Evolutionary conservation across 2,329 filamentous ascomycete genomes (phyloP), one percentile per base, ranked within the genome.

Genomic region (Neonectria sp.): DNA sequence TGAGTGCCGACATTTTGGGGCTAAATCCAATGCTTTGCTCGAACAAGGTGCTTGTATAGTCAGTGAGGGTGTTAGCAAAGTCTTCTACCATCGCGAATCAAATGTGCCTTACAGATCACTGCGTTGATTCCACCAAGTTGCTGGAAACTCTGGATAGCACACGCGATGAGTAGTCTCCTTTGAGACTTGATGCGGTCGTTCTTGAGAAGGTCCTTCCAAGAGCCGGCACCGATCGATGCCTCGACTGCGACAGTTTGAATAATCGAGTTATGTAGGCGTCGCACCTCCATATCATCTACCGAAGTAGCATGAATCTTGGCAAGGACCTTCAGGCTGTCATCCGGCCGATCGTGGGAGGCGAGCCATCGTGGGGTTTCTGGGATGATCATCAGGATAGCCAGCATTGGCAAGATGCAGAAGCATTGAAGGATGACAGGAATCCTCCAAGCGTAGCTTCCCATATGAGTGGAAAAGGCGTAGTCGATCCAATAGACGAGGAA

Each of bases 111-210:
- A 79, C 77, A 86, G 24, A 84, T 85, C 31, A 85, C 81, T 4
- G 83, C 82, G 37, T 86, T 87, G 67, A 85, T 86, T 3, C 86
- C 86, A 6, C 81, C 81, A 2, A 87, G 77, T 35, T 87, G 85
- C 63, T 86, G 85, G 56, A 79, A 75, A 0, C 64, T 64, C 17
- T 80, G 77, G 0, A 80, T 73, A 0, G 68, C 69, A n/a, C 78
- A 80, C 2, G 78, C 76, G 43, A 82, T 71, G 8, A 81, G 48
- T 0, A 82, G 70, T 6, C 80, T 58, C n/a, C 59, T 71, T 27
- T 72, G 75, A 9, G 76, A 78, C 62, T 79, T 76, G 64, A 81
- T 78, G n/a, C 70, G 64, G 24, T 81, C 79, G 2, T 76, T 72
- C 24, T 72, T 75, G 4, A 82, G 68, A 1, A 82, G 67, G 15